Percentiles rank a stretch among this genome's conserved stretches.
Evolutionary conservation across 257 asterid genomes (phyloP).

Genomic region (Nicotiana paniculata): DNA sequence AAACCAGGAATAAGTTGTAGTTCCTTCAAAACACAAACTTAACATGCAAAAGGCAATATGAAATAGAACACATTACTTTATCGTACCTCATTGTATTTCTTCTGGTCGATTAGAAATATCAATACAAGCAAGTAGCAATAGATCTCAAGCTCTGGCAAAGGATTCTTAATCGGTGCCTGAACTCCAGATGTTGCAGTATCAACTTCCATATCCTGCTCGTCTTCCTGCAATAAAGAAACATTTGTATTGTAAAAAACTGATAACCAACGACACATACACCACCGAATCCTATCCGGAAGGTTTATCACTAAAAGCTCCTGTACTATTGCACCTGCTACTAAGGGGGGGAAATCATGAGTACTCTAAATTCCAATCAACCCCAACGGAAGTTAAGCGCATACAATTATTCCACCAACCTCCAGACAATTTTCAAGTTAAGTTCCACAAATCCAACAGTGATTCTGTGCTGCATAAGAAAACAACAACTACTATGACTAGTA

Average conservation of each 20-base stretch:
- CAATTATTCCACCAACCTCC: background rate
- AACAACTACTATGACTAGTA: background rate
- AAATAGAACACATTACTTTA: background rate
- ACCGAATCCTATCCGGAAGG: background rate
- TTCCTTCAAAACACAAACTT: background rate
- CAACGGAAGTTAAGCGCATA: background rate
- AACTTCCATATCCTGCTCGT: constrained; percentile 73
- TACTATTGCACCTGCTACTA: background rate
- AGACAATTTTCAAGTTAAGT: background rate
- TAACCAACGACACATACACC: background rate
- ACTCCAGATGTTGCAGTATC: constrained; percentile 59
- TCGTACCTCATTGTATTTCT: constrained; percentile 61
- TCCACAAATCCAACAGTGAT: background rate
- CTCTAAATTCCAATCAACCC: background rate
- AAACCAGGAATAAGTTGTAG: constrained; percentile 6
- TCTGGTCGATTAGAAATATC: constrained; percentile 70
- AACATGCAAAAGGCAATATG: background rate
- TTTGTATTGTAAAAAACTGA: background rate
- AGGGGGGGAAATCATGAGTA: background rate
- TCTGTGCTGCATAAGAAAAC: background rate
- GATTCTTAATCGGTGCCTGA: constrained; percentile 50
- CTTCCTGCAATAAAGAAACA: constrained; percentile 41
- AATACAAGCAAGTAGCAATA: constrained; percentile 72
- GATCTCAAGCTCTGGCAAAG: constrained; percentile 77
- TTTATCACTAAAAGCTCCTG: background rate